Percentiles rank a stretch among this genome's conserved stretches.
Conservation (phyloP, 208 protist genomes). For the Crithidia brevicula region DNA sequence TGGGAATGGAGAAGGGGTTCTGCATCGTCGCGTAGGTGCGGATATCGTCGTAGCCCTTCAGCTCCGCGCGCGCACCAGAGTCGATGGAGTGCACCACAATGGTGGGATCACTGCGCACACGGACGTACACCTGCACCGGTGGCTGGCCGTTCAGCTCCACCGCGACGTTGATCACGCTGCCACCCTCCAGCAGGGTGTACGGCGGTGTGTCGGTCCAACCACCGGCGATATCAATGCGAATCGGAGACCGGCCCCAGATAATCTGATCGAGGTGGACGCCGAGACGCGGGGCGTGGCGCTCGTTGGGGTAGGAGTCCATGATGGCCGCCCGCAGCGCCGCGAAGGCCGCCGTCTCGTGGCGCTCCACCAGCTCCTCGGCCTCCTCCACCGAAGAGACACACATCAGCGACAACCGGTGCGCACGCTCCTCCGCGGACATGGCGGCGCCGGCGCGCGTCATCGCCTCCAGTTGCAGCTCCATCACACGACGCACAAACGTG, state of each 20-base stretch:
- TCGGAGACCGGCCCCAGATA: slow-evolving; percentile 51
- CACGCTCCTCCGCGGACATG: neutral
- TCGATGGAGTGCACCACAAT: slow-evolving; percentile 56
- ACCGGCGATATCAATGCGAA: slow-evolving; percentile 62
- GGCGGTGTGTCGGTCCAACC: slow-evolving; percentile 80
- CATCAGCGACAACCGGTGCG: slow-evolving; percentile 17
- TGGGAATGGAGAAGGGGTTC: slow-evolving; percentile 65
- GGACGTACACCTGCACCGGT: slow-evolving; percentile 57
- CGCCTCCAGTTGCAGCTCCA: slow-evolving; percentile 23
- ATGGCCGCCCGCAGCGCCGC: slow-evolving; percentile 23
- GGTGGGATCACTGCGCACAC: slow-evolving; percentile 22
- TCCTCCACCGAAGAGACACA: slow-evolving; percentile 4
- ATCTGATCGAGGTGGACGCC: slow-evolving; percentile 48
- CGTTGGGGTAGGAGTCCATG: slow-evolving; percentile 22
- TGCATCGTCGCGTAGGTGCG: slow-evolving; percentile 43
- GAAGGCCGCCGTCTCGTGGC: slow-evolving; percentile 32
- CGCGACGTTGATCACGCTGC: slow-evolving; percentile 65
- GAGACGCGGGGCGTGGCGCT: slow-evolving; percentile 25
- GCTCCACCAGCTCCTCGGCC: slow-evolving; percentile 5
- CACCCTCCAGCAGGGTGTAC: slow-evolving; percentile 50
- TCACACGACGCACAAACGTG: slow-evolving; percentile 31
- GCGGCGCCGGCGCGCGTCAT: slow-evolving; percentile 4
- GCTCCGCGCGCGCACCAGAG: slow-evolving; percentile 23
- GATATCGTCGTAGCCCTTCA: slow-evolving; percentile 48
- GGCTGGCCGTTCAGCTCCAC: slow-evolving; percentile 59